Percentiles rank a stretch among this genome's conserved stretches.
phyloP scores from a whole-genome alignment of 176 grass and related monocot species.

The Zoysia pacifica region DNA sequence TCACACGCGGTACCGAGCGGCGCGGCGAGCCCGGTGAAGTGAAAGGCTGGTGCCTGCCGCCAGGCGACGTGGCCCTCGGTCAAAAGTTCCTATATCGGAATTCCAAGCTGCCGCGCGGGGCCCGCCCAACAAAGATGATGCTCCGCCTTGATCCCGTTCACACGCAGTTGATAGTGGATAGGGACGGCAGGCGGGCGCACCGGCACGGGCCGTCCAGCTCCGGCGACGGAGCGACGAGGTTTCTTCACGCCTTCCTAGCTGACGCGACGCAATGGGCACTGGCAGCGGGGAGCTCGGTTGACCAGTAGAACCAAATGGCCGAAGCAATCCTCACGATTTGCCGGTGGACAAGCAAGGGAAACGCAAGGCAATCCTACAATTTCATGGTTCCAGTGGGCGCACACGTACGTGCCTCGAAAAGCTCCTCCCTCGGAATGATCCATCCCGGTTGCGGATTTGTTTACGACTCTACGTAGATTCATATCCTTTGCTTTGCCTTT shows the following conservation, averaged over 20 bases:
- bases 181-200: neutral
- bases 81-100: too few species aligned
- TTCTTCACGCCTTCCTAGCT: neutral
- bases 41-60: too few species aligned
- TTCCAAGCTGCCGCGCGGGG: too few species aligned
- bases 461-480: neutral
- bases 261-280: neutral
- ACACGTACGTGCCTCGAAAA: neutral
- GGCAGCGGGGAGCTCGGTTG: neutral
- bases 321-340: neutral
- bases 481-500: too few species aligned
- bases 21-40: too few species aligned
- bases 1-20: too few species aligned
- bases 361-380: neutral
- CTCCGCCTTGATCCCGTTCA: neutral
- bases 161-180: neutral
- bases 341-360: neutral
- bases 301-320: neutral
- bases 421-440: neutral
- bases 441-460: neutral
- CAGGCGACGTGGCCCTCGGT: too few species aligned
- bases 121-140: too few species aligned
- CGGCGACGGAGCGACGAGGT: neutral
- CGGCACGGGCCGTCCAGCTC: neutral
- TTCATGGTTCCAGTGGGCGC: neutral